Base-by-base conservation (phyloP, 2,329 filamentous ascomycete species). In the Penicillium sp. region DNA sequence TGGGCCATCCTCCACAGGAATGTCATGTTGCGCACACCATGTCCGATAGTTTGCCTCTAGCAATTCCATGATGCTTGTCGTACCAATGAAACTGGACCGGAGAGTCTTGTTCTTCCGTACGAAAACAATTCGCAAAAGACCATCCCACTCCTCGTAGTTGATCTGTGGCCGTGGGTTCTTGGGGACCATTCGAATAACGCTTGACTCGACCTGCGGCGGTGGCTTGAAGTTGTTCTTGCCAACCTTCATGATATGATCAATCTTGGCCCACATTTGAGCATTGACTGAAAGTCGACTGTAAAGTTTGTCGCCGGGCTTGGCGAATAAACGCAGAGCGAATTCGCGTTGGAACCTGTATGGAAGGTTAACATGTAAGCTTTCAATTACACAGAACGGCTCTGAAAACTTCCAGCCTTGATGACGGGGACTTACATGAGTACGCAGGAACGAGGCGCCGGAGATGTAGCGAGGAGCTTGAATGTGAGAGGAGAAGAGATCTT, bases 151-250 rank as follows among this genome's bases (percentile, higher is more conserved):
- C 53, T 95, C 91, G 77, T 93, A 97, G 72, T 87, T 90, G 63
- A 97, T 93, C 66, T 91, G 88, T 53, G 93, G 93, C 38, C 91
- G 81, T 12, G 92, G 92, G 38, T 85, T 83, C 79, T 97, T 95
- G 23, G 92, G 92, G 71, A 93, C 90, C 65, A 97, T 89, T 59
- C 93, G 85, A 48, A 97, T 92, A 7, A 97, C 93, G 57, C 89
- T 93, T 8, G 87, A 91, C 76, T 99, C 94, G 57, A 99, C 94
- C 70, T 91, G 86, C 9, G 94, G 94, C 0, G 94, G 93, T 0
- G 94, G 94, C 61, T 91, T 91, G 83, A 97, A 99, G 79, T 97
- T 97, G 77, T 95, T 94, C 77, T 89, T 90, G 63, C 93, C 92
- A 46, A 97, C 93, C 78, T 96, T 96, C 88, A 96, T 91, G 66